phyloP scores from a whole-genome alignment of 2,329 filamentous ascomycete species.

The Claviceps fusiformis region DNA sequence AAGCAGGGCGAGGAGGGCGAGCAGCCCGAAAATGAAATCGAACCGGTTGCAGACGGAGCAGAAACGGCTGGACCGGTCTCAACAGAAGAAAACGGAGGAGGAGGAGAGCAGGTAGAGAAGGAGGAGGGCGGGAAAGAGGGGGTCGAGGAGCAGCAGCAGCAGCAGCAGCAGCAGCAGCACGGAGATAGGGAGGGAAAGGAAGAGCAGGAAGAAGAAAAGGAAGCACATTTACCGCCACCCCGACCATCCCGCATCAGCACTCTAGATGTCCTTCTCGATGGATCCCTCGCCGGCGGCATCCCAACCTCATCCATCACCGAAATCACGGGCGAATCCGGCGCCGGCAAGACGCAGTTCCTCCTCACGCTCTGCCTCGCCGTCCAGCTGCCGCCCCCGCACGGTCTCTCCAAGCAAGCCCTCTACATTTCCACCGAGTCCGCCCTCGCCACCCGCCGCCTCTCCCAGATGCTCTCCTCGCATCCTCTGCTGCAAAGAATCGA shows the following conservation, averaged over 20 bases:
- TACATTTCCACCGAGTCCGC: slow-evolving; percentile 91
- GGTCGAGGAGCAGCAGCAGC: not conserved
- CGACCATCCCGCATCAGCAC: slow-evolving; percentile 50
- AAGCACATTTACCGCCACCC: not conserved
- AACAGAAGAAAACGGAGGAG: not conserved
- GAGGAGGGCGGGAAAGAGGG: not conserved
- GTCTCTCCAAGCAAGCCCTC: slow-evolving; percentile 59
- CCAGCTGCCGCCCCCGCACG: slow-evolving; percentile 63
- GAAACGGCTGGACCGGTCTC: not conserved
- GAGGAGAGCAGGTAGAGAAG: not conserved
- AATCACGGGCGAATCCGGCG: slow-evolving; percentile 83
- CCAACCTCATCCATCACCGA: slow-evolving; percentile 74
- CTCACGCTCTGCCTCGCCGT: slow-evolving; percentile 71
- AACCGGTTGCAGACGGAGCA: not conserved
- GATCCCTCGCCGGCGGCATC: slow-evolving; percentile 60
- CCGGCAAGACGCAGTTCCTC: slow-evolving; percentile 90
- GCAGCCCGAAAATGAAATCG: not conserved
- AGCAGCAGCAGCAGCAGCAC: too few relatives aligned
- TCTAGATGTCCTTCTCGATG: slow-evolving; percentile 60
- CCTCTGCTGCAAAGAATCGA: slow-evolving; percentile 36
- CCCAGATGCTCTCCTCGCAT: slow-evolving; percentile 62
- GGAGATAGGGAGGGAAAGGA: not conserved
- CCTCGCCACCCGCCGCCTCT: slow-evolving; percentile 66
- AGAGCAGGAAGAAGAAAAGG: not conserved
- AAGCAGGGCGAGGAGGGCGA: not conserved